A percentile compares a stretch with the other conserved stretches of the same genome.
phyloP scores from a whole-genome alignment of 2,329 filamentous ascomycete species.

The Aspergillus tamarii region DNA sequence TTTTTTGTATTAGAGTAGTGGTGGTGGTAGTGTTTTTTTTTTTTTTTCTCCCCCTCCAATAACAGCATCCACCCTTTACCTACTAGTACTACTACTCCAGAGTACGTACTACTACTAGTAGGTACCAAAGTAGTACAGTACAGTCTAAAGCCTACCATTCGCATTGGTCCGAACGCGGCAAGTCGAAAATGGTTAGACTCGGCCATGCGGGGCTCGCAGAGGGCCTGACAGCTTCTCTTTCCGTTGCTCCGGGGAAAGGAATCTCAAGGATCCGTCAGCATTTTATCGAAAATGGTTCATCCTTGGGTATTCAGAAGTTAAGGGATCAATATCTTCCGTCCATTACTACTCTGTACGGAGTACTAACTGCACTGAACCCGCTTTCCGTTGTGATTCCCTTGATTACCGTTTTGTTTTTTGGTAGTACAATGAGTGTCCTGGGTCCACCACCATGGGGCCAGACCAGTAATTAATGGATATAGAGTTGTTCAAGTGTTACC shows the following conservation, averaged over 20 bases:
- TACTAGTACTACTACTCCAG: not conserved
- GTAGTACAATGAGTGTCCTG: not conserved
- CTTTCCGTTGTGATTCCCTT: not conserved
- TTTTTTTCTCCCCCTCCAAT: not conserved
- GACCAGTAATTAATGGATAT: not conserved
- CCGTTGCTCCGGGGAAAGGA: constrained; percentile 40
- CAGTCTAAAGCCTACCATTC: not conserved
- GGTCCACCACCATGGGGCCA: not conserved
- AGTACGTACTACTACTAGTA: too few relatives aligned
- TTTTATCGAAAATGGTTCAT: not conserved
- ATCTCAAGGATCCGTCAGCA: constrained; percentile 11
- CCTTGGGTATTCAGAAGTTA: not conserved
- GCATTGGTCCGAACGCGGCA: constrained; percentile 16
- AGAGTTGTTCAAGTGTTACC: not conserved
- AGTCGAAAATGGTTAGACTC: constrained; percentile 26
- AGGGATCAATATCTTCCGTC: not conserved
- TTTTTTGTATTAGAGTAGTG: not conserved
- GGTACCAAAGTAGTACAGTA: not conserved
- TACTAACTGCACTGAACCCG: not conserved
- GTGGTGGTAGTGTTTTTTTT: too few relatives aligned
- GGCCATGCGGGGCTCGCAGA: constrained; percentile 36
- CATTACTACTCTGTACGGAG: too few relatives aligned
- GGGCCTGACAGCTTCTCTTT: constrained; percentile 26
- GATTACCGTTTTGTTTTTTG: not conserved
- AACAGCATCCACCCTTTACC: not conserved